phyloP scores from a whole-genome alignment of 805 yeast genomes.

The Saccharomycopsis schoenii region DNA sequence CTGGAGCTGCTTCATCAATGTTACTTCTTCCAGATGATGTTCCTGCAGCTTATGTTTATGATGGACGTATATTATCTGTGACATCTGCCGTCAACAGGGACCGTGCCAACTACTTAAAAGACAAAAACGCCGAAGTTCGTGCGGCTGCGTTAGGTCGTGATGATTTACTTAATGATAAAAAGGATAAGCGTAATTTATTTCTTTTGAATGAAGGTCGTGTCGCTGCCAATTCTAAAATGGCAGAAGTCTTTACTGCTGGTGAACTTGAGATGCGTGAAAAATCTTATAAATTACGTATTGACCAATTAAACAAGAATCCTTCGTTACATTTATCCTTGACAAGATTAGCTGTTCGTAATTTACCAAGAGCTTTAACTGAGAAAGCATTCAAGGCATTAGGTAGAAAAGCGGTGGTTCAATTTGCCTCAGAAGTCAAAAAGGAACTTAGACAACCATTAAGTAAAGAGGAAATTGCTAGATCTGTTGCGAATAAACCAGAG shows the following conservation, averaged over 20 bases:
- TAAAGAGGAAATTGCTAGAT: conserved; percentile 79
- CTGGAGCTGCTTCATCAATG: conserved; percentile 36
- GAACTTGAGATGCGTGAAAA: conserved; percentile 85
- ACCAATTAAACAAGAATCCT: conserved; percentile 86
- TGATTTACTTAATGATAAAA: conserved; percentile 43
- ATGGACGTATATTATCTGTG: conserved; percentile 82
- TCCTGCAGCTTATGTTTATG: conserved; percentile 77
- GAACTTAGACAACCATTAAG: conserved; percentile 72
- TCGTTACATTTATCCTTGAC: conserved; percentile 88
- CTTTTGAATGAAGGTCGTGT: conserved; percentile 92
- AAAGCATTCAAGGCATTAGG: conserved; percentile 86
- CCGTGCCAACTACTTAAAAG: conserved; percentile 66
- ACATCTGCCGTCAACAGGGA: conserved; percentile 81
- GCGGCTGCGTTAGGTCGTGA: conserved; percentile 71
- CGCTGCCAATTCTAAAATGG: conserved; percentile 68
- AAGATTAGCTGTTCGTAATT: conserved; percentile 85
- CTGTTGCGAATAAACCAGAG: conserved; percentile 50
- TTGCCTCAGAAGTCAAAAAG: conserved; percentile 79
- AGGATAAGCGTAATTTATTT: conserved; percentile 77
- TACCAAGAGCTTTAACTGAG: conserved; percentile 87
- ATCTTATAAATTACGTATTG: conserved; percentile 75
- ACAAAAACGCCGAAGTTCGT: conserved; percentile 63
- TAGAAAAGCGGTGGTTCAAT: conserved; percentile 87
- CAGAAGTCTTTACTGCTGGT: conserved; percentile 51
- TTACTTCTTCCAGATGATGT: conserved; percentile 88